Evolutionary conservation across 2,329 filamentous ascomycete species (phyloP).

Genomic region (Zalaria obscura): DNA sequence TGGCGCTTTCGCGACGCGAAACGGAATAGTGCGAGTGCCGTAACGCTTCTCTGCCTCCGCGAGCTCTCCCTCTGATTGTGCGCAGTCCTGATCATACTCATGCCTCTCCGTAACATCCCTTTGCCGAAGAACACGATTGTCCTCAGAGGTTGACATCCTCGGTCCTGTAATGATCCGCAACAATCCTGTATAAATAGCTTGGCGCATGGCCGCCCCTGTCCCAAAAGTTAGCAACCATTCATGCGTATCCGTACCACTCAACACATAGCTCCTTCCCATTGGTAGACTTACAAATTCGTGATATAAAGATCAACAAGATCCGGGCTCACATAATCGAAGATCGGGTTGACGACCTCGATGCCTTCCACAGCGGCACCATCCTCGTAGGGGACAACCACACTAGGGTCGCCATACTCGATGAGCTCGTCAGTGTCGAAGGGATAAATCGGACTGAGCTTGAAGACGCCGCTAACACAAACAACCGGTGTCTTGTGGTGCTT

Average conservation of each 20-base stretch:
- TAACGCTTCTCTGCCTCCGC: no score
- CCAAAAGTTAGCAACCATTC: background rate
- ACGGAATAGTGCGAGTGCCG: no score
- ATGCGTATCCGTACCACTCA: conserved; percentile 9
- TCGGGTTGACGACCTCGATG: conserved; percentile 62
- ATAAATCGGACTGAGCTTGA: conserved; percentile 84
- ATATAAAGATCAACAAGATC: conserved; percentile 70
- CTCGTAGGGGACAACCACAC: conserved; percentile 60
- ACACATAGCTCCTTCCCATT: background rate
- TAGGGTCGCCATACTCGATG: conserved; percentile 76
- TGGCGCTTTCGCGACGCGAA: no score
- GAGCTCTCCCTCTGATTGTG: no score
- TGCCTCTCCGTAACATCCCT: no score
- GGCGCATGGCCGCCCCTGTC: conserved; percentile 51
- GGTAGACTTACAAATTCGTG: conserved; percentile 57
- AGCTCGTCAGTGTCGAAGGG: conserved; percentile 69
- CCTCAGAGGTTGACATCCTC: conserved; percentile 48
- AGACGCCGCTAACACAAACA: conserved; percentile 78
- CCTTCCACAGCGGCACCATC: conserved; percentile 68
- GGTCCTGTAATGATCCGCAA: conserved; percentile 60
- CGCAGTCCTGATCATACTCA: no score
- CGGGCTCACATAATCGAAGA: conserved; percentile 70
- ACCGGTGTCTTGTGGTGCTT: conserved; percentile 72
- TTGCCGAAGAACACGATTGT: no score
- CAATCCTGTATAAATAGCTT: conserved; percentile 58